phyloP scores from a whole-genome alignment of 1,284 basidiomycete genomes.

The Ganoderma lingzhi region DNA sequence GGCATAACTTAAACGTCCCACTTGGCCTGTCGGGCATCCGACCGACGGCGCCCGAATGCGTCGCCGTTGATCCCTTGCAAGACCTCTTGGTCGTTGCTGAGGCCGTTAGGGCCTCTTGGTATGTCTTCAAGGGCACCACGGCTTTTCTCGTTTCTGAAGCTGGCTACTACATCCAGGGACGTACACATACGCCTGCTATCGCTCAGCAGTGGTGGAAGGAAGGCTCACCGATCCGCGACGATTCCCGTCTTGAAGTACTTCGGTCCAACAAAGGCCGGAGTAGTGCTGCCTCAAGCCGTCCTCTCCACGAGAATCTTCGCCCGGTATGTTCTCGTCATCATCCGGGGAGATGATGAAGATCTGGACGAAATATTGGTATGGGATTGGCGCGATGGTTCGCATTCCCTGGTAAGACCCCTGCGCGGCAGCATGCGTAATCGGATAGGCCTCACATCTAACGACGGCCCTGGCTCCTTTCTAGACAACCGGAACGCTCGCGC shows the following conservation, averaged over 20 bases:
- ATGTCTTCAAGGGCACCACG: not conserved
- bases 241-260: not conserved
- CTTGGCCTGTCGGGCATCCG: not conserved
- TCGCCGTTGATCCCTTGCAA: not conserved
- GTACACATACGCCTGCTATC: not conserved
- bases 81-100: constrained; percentile 2
- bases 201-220: not conserved
- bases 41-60: not conserved
- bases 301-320: not conserved
- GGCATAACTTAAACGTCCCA: not conserved
- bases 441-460: not conserved
- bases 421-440: not conserved
- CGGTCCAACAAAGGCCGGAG: not conserved
- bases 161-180: not conserved
- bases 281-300: not conserved
- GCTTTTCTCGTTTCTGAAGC: not conserved
- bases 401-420: not conserved
- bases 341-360: not conserved
- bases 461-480: not conserved
- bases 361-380: not conserved
- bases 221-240: not conserved
- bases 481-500: not conserved
- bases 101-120: not conserved
- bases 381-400: not conserved
- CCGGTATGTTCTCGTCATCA: not conserved